A percentile compares a stretch with the other conserved stretches of the same genome.
Evolutionary conservation across 305 asterid genomes (phyloP).

Genomic region (Salvia sclarea): DNA sequence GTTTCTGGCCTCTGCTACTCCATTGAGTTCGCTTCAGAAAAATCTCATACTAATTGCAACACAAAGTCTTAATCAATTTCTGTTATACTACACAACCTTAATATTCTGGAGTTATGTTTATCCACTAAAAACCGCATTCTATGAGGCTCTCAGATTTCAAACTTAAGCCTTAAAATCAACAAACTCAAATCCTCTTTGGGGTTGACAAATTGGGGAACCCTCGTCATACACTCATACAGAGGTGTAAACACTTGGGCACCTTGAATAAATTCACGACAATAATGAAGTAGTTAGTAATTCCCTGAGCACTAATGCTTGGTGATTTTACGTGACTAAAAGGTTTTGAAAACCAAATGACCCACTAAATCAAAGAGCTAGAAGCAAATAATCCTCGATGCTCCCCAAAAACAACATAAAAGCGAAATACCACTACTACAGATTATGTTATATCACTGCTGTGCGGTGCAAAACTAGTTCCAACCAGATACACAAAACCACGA

Average conservation of each 20-base stretch:
- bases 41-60: not conserved
- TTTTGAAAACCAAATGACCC: constrained; percentile 6
- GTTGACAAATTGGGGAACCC: not conserved
- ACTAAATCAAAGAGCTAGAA: not conserved
- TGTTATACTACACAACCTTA: not conserved
- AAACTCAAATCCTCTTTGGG: not conserved
- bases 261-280: not conserved
- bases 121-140: too few species aligned
- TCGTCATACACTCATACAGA: too few species aligned
- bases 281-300: not conserved
- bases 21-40: not conserved
- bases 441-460: not conserved
- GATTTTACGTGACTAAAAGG: not conserved
- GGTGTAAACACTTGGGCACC: not conserved
- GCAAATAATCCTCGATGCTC: not conserved
- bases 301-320: not conserved
- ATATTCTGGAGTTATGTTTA: not conserved
- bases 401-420: constrained; percentile 10
- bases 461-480: constrained; percentile 14
- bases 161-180: not conserved
- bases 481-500: constrained; percentile 21
- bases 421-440: not conserved
- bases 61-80: not conserved
- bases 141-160: not conserved
- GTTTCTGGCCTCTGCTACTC: not conserved